Base-by-base conservation (phyloP, 768 basidiomycete species). In the Pleurotus djamor region DNA sequence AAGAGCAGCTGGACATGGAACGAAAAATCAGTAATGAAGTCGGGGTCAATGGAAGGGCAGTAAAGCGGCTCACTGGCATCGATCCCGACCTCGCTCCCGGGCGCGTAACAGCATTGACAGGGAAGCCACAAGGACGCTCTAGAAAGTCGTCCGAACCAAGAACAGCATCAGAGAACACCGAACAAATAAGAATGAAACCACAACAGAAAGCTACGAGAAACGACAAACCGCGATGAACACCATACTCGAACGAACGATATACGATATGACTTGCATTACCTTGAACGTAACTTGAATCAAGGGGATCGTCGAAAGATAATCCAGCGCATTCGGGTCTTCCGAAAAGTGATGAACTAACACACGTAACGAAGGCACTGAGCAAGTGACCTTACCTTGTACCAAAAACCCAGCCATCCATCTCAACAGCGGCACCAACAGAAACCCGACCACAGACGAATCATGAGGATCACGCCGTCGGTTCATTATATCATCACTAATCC, bases 221-320 rank as follows among this genome's bases (percentile, higher is more conserved):
- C 36, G 14, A 55, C 54, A 21, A n/a, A 55, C 54, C 41, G 54
- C 54, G 16, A 44, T 44, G 17, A 55, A 55, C n/a, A 55, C 14
- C 4, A 44, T 44, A 14, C 54, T 44, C 6, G 54, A 55, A 8
- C 35, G 41, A 41, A 55, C 44, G 36, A 55, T 12, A 41, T 33
- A 55, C 10, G 21, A 55, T 32, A 55, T 9, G 14, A 55, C 17
- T 14, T 38, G 12, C 12, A 38, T 12, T 17, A 32, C 8, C 2
- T 32, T 44, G 9, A 41, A 21, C 2, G 37, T 41, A 21, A 43
- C 16, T 14, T 44, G 54, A 41, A 55, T 44, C 37, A 44, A 12
- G 4, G 54, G 54, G 17, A 43, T 17, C 17, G 21, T 12, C 2
- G 44, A n/a, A 21, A 55, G 54, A 34, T 32, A 55, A 17, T 44